Evolutionary conservation across 2,329 filamentous ascomycete genomes (phyloP), one percentile per base, ranked within the genome.

Genomic region (Ophiostoma australiae): DNA sequence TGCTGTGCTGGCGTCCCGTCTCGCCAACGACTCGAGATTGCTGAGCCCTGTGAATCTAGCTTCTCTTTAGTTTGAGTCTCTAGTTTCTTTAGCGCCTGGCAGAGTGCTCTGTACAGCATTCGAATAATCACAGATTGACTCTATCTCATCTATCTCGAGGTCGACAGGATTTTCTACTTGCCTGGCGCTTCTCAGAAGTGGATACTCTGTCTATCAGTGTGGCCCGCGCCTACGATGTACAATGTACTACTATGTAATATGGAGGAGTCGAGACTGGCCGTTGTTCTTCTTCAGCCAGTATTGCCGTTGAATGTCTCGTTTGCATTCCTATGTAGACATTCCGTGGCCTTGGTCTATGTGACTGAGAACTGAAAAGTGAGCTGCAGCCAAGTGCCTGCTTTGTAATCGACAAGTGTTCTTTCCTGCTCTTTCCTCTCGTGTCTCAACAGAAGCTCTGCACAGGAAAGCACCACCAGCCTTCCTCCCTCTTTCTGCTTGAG

Each of bases 1-100:
- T 20, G 20, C 68, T 72, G 48, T 41, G 70, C 31, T 72, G 70
- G 70, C 70, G 67, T 23, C 8, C 8, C 33, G 66, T 37, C 63
- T 70, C 68, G 23, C 70, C 68, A 72, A 72, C 70, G 61, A 70
- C 31, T 70, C 63, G n/a, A 27, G 20, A 37, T 65, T 13, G 6
- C 31, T 20, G 15, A 37, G 58, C 58, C 17, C 23, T 33, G 58
- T 35, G 7, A 35, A 35, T 63, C 35, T 27, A 63, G 52, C 23
- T 17, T 55, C 1, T 58, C 23, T 13, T 11, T 31, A 27, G n/a
- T 27, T 27, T 4, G 4, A 17, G 20, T 55, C 8, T 27, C 8
- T 27, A 58, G 52, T 58, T 27, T 58, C 17, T n/a, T 48, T 48
- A 48, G 44, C 44, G 44, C 44, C 37, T 39, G 37, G 13, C 3